Evolutionary conservation across 768 basidiomycete genomes (phyloP).

Genomic region (Pisolithus orientalis): DNA sequence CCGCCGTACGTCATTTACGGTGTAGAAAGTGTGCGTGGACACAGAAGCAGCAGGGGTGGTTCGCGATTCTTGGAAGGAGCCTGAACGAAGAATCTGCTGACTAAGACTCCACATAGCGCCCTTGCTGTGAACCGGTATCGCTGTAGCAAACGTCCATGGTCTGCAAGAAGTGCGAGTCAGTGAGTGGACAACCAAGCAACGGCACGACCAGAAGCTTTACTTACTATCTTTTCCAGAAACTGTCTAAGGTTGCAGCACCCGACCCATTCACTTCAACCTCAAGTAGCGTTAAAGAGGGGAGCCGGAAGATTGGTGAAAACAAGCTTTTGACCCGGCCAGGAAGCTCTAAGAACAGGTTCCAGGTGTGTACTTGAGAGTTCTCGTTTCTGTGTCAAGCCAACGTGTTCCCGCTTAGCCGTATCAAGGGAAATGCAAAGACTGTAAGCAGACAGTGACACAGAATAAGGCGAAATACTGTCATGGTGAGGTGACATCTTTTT

Average conservation of each 20-base stretch:
- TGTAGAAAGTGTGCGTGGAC: too few relatives aligned
- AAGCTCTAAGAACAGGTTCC: conserved; percentile 69
- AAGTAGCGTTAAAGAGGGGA: conserved; percentile 69
- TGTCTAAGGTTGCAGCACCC: conserved; percentile 84
- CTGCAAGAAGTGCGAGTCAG: conserved; percentile 82
- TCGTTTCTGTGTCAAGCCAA: conserved; percentile 1
- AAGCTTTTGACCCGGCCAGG: conserved; percentile 69
- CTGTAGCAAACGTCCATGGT: conserved; percentile 48
- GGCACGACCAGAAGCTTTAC: conserved; percentile 1
- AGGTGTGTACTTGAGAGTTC: conserved; percentile 39
- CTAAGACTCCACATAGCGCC: neutral
- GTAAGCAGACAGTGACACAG: conserved; percentile 78
- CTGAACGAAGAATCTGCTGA: neutral
- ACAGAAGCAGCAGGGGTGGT: too few relatives aligned
- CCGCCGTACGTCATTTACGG: too few relatives aligned
- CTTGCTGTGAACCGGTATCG: neutral
- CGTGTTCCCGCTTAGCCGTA: conserved; percentile 53
- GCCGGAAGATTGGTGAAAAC: conserved; percentile 79
- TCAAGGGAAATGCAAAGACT: conserved; percentile 82
- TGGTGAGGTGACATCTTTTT: conserved; percentile 40
- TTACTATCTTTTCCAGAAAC: conserved; percentile 50
- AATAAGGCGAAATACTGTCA: conserved; percentile 88
- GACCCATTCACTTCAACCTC: conserved; percentile 79
- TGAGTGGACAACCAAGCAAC: conserved; percentile 23
- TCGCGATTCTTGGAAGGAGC: too few relatives aligned